phyloP scores from a whole-genome alignment of 306 rosid species.

The Psophocarpus tetragonolobus region DNA sequence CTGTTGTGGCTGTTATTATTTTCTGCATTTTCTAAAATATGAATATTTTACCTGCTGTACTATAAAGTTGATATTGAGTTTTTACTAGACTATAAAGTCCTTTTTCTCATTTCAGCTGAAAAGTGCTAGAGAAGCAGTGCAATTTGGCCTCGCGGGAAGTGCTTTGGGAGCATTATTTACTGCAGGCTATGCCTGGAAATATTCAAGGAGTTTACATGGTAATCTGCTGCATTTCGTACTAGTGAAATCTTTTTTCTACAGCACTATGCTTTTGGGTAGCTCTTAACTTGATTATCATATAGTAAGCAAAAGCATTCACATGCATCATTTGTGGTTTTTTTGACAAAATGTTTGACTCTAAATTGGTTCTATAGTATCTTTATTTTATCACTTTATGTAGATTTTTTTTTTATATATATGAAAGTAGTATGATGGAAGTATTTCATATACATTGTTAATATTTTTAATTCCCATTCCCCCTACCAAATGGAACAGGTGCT shows the following conservation, averaged over 20 bases:
- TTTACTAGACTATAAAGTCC: too few species aligned
- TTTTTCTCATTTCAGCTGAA: conserved; percentile 55
- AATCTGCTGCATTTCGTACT: conserved; percentile 25
- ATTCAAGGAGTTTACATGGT: conserved; percentile 87
- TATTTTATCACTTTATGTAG: too few species aligned
- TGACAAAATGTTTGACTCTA: not conserved
- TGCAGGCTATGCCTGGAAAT: conserved; percentile 76
- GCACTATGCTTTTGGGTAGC: not conserved
- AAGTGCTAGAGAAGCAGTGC: conserved; percentile 72
- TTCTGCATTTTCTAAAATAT: not conserved
- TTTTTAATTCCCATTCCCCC: not conserved
- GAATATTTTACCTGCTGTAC: not conserved
- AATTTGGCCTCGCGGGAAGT: conserved; percentile 63
- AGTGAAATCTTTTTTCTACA: not conserved
- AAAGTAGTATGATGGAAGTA: not conserved
- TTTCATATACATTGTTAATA: conserved; percentile 17
- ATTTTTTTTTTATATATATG: not conserved
- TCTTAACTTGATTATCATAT: not conserved
- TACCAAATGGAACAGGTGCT: conserved; percentile 56
- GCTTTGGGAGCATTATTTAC: conserved; percentile 75
- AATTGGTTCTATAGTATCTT: conserved; percentile 10
- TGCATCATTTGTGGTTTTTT: not conserved
- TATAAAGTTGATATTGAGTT: not conserved
- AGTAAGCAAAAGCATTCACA: not conserved
- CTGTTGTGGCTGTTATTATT: not conserved